phyloP scores from a whole-genome alignment of 1,139 yeast species.

The Scheffersomyces illinoinensis region DNA sequence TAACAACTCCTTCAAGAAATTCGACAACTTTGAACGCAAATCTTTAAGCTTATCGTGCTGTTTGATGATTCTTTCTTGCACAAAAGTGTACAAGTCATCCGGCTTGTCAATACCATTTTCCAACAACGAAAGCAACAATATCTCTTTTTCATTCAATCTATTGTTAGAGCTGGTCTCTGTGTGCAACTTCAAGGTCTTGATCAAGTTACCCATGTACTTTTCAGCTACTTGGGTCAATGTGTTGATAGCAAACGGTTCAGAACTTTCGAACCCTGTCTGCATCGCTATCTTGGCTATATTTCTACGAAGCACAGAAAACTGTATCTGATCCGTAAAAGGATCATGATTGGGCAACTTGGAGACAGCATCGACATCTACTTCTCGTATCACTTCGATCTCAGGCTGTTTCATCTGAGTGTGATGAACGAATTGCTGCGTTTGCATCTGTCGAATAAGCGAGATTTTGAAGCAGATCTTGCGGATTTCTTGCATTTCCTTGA shows the following conservation, averaged over 20 bases:
- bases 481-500: constrained; percentile 81
- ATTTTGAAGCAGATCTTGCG: constrained; percentile 87
- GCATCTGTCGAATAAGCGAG: constrained; percentile 86
- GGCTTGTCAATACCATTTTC: constrained; percentile 88
- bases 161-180: constrained; percentile 63
- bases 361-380: constrained; percentile 75
- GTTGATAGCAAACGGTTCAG: constrained; percentile 77
- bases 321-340: constrained; percentile 54
- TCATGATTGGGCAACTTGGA: constrained; percentile 75
- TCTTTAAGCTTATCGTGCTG: constrained; percentile 72
- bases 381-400: constrained; percentile 59
- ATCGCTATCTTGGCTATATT: constrained; percentile 78
- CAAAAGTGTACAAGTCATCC: constrained; percentile 70
- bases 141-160: constrained; percentile 42
- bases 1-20: constrained; percentile 74
- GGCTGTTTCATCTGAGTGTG: constrained; percentile 75
- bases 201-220: constrained; percentile 72
- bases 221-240: constrained; percentile 84
- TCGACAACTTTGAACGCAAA: constrained; percentile 65
- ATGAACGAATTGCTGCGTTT: constrained; percentile 76
- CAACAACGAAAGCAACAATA: constrained; percentile 61
- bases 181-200: constrained; percentile 69
- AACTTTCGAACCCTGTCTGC: constrained; percentile 91
- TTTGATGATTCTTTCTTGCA: constrained; percentile 70
- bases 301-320: constrained; percentile 66